These are phyloP conservation scores for Sphaerostilbella broomeana DNA, from an alignment of 2,329 filamentous ascomycete genomes.

Conservation along the genomic window DNA sequence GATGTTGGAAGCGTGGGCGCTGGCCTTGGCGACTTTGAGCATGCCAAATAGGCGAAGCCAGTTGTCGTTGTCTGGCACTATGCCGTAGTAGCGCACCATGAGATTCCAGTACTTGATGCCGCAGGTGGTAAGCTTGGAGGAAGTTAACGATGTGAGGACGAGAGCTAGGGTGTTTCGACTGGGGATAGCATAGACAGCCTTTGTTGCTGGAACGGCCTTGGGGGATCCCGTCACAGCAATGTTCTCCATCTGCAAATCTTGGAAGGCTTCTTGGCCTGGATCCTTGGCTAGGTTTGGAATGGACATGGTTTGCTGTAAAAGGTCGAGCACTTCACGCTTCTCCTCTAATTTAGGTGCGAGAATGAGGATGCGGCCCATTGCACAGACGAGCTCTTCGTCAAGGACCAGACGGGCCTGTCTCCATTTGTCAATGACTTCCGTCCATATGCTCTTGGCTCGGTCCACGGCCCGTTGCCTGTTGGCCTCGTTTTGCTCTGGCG, in stretches of 20 bases:
- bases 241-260: constrained; percentile 18
- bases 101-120: constrained; percentile 73
- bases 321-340: constrained; percentile 63
- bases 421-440: constrained; percentile 73
- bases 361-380: constrained; percentile 75
- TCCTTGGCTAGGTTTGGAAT: constrained; percentile 51
- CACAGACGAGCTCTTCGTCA: constrained; percentile 71
- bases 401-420: constrained; percentile 60
- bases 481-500: constrained; percentile 25
- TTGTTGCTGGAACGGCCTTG: constrained; percentile 17
- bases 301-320: constrained; percentile 77
- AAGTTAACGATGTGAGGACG: constrained; percentile 57
- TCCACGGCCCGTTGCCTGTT: constrained; percentile 44
- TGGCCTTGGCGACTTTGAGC: constrained; percentile 60
- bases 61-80: constrained; percentile 67
- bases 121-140: constrained; percentile 52
- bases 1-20: constrained; percentile 52
- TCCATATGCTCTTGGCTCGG: constrained; percentile 72
- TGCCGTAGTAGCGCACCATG: constrained; percentile 53
- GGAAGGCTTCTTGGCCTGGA: constrained; percentile 15
- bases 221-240: constrained; percentile 14
- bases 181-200: constrained; percentile 35
- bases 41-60: constrained; percentile 62
- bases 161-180: constrained; percentile 59
- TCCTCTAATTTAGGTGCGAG: constrained; percentile 53